phyloP scores from a whole-genome alignment of 768 basidiomycete genomes.

The Lactarius indigo region DNA sequence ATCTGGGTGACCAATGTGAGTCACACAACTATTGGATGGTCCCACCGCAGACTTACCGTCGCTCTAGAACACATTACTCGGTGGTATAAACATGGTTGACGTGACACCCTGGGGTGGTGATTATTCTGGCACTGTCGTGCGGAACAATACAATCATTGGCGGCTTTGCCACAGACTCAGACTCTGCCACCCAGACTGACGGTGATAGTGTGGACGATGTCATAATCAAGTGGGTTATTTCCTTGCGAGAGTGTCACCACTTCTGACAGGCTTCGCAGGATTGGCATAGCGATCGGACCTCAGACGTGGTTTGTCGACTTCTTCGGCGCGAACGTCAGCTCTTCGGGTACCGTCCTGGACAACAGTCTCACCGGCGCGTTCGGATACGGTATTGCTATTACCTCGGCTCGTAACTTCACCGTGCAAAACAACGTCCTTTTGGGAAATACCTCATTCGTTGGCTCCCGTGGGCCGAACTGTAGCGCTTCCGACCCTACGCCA shows the following conservation, averaged over 20 bases:
- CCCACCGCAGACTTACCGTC: background rate
- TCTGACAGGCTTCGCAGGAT: conserved; percentile 43
- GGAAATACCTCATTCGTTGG: conserved; percentile 79
- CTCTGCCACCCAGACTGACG: conserved; percentile 41
- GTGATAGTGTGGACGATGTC: conserved; percentile 53
- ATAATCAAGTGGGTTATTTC: conserved; percentile 61
- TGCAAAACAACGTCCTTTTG: conserved; percentile 55
- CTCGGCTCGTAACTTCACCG: conserved; percentile 62
- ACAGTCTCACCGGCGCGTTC: conserved; percentile 63
- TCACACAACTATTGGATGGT: conserved; percentile 10
- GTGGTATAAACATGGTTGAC: conserved; percentile 79
- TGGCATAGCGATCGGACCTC: conserved; percentile 77
- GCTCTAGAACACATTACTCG: conserved; percentile 59
- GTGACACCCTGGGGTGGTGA: conserved; percentile 63
- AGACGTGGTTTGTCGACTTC: conserved; percentile 65
- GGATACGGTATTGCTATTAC: conserved; percentile 68
- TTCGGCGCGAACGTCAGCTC: conserved; percentile 53
- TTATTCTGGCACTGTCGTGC: conserved; percentile 60
- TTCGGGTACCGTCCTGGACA: conserved; percentile 53
- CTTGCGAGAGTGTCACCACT: background rate
- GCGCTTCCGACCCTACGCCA: conserved; percentile 45
- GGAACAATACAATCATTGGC: conserved; percentile 63
- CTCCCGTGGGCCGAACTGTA: conserved; percentile 62
- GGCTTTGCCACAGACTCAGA: conserved; percentile 56
- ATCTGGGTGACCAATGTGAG: conserved; percentile 67